Conservation (phyloP, 2,329 filamentous ascomycete species). For the Curvularia eragrostidis region DNA sequence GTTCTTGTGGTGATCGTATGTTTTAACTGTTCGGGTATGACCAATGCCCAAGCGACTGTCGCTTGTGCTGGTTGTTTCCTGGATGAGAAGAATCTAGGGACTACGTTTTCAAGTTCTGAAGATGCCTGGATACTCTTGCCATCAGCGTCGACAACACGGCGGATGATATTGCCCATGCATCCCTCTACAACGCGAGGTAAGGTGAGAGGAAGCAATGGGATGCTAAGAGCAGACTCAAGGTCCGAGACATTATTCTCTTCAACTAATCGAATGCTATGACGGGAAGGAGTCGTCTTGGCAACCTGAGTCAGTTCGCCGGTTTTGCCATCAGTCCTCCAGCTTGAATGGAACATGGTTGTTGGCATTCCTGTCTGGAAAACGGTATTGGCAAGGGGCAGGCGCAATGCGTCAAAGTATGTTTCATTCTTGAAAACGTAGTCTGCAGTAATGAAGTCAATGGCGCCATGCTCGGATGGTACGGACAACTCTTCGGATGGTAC, state of each 20-base stretch:
- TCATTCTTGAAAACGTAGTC: slow-evolving; percentile 6
- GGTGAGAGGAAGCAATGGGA: slow-evolving; percentile 69
- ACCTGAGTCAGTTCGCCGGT: slow-evolving; percentile 12
- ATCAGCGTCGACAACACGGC: slow-evolving; percentile 61
- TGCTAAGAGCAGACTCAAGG: slow-evolving; percentile 31
- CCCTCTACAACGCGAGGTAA: slow-evolving; percentile 66
- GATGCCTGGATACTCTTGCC: slow-evolving; percentile 67
- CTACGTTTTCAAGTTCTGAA: slow-evolving; percentile 70
- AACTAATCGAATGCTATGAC: slow-evolving; percentile 25
- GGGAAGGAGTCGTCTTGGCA: slow-evolving; percentile 22
- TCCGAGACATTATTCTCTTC: not conserved
- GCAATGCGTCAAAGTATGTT: slow-evolving; percentile 34
- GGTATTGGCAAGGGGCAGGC: slow-evolving; percentile 78
- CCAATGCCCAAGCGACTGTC: slow-evolving; percentile 75
- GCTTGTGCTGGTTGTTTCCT: slow-evolving; percentile 52
- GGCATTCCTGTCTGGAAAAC: slow-evolving; percentile 72
- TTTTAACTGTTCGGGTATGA: slow-evolving; percentile 56
- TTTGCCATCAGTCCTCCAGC: slow-evolving; percentile 25
- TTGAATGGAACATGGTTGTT: slow-evolving; percentile 36
- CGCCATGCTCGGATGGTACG: slow-evolving; percentile 24
- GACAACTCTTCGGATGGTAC: slow-evolving; percentile 11
- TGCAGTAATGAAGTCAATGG: slow-evolving; percentile 35
- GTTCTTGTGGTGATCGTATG: slow-evolving; percentile 9
- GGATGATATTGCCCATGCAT: slow-evolving; percentile 80
- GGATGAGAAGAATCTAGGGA: slow-evolving; percentile 64